phyloP scores from a whole-genome alignment of 1,284 basidiomycete species.

The Fomitopsis palustris region DNA sequence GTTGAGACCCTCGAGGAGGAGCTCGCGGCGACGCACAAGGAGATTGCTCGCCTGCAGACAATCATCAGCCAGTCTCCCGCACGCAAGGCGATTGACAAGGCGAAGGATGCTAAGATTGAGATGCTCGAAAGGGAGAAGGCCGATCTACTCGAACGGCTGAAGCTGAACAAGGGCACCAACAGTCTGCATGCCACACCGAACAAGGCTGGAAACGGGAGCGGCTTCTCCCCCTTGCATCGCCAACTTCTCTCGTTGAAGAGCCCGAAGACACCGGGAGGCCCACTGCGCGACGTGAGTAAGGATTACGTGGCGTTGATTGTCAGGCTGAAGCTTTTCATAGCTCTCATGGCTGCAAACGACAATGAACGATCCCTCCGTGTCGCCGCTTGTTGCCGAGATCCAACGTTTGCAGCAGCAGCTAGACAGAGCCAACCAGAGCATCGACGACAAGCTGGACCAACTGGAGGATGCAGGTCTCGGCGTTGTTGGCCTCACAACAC shows the following conservation, averaged over 20 bases:
- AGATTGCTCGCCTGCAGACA: constrained; percentile 72
- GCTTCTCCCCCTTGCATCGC: constrained; percentile 69
- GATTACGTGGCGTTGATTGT: background rate
- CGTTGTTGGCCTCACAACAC: constrained; percentile 63
- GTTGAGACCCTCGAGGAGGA: constrained; percentile 66
- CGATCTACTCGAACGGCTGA: constrained; percentile 67
- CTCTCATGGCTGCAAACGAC: constrained; percentile 69
- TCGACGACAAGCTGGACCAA: constrained; percentile 81
- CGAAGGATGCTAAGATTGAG: constrained; percentile 70
- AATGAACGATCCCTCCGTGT: constrained; percentile 44
- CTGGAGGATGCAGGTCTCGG: constrained; percentile 75
- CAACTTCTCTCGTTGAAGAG: constrained; percentile 62
- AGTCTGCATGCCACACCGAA: constrained; percentile 44
- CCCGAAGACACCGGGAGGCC: constrained; percentile 74
- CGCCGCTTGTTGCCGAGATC: constrained; percentile 63
- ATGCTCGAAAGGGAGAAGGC: constrained; percentile 74
- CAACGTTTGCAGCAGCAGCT: constrained; percentile 66
- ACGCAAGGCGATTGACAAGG: constrained; percentile 67
- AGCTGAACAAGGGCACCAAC: constrained; percentile 48
- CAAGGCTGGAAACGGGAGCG: constrained; percentile 47
- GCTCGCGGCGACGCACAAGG: constrained; percentile 75
- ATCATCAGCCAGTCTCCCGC: constrained; percentile 73
- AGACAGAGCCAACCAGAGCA: constrained; percentile 72
- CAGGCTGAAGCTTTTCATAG: constrained; percentile 29
- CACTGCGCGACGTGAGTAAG: constrained; percentile 65